Percentiles rank a stretch among this genome's conserved stretches.
Evolutionary conservation across 2,329 filamentous ascomycete species (phyloP).

Genomic region (Ambrosiella beaveri): DNA sequence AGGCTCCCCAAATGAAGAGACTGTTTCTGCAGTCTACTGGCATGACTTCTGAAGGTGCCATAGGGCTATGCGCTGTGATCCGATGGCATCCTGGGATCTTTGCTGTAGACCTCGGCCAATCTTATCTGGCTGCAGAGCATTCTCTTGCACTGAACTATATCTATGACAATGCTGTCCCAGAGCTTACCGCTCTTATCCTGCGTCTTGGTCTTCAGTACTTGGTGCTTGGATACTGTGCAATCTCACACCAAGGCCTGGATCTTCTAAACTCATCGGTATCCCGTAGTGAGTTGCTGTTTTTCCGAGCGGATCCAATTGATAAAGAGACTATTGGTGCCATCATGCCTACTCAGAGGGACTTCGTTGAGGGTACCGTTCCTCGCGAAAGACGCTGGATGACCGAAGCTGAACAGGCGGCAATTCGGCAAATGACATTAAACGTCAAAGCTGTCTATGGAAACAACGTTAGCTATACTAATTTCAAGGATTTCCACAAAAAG

Average conservation of each 20-base stretch:
- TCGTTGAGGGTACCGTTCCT: conserved; percentile 5
- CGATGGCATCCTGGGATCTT: conserved; percentile 21
- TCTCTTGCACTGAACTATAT: conserved; percentile 30
- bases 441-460: conserved; percentile 20
- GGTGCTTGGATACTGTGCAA: conserved; percentile 24
- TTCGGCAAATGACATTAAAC: conserved; percentile 18
- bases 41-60: conserved; percentile 23
- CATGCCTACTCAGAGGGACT: conserved; percentile 16
- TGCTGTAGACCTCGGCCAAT: conserved; percentile 28
- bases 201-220: conserved; percentile 24
- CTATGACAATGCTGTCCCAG: conserved; percentile 21
- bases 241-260: conserved; percentile 18
- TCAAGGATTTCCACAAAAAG: conserved; percentile 22
- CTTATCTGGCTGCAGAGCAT: conserved; percentile 29
- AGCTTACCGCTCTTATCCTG: conserved; percentile 21
- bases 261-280: conserved; percentile 19
- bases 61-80: conserved; percentile 23
- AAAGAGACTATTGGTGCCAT: conserved; percentile 19
- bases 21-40: conserved; percentile 28
- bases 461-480: conserved; percentile 18
- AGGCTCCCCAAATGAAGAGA: conserved; percentile 21
- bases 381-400: conserved; percentile 13
- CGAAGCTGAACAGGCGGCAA: conserved; percentile 16
- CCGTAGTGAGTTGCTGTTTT: conserved; percentile 22
- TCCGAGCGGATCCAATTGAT: conserved; percentile 19